Conservation (phyloP, 1,284 basidiomycete genomes). For the Cryptococcus wingfieldii region DNA sequence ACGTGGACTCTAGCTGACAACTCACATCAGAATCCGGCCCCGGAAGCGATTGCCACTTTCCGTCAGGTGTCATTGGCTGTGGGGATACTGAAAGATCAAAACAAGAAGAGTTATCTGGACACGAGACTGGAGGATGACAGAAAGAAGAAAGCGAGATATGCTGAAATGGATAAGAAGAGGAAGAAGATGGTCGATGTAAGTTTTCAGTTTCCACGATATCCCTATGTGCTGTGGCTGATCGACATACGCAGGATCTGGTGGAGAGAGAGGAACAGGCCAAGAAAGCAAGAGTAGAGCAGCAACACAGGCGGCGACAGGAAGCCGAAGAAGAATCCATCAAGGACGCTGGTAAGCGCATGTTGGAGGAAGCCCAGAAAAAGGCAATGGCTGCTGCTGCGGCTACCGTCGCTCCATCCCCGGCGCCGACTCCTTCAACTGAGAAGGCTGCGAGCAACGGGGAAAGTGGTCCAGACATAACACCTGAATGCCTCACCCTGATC, state of each 20-base stretch:
- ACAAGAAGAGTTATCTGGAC: constrained; percentile 76
- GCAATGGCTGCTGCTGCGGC: constrained; percentile 21
- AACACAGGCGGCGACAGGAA: constrained; percentile 56
- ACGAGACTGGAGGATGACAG: constrained; percentile 69
- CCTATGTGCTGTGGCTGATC: not conserved
- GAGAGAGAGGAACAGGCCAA: constrained; percentile 75
- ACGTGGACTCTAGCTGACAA: not conserved
- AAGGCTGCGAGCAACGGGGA: not conserved
- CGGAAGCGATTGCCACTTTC: constrained; percentile 62
- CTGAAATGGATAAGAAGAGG: constrained; percentile 71
- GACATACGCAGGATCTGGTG: constrained; percentile 62
- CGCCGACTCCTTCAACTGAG: not conserved
- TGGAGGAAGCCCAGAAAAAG: constrained; percentile 56
- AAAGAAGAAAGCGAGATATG: constrained; percentile 66
- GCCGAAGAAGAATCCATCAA: constrained; percentile 67
- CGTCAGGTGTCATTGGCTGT: constrained; percentile 81
- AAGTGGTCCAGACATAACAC: constrained; percentile 32
- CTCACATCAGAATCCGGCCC: constrained; percentile 15
- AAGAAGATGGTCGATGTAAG: constrained; percentile 63
- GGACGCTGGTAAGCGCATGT: constrained; percentile 66
- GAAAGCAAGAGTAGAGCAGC: constrained; percentile 60
- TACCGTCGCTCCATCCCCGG: constrained; percentile 6
- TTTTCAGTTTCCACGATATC: not conserved
- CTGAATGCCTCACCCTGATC: constrained; percentile 38
- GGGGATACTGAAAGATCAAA: constrained; percentile 75